Base-by-base conservation (phyloP, 2,329 filamentous ascomycete genomes). In the Lachnellula suecica region DNA sequence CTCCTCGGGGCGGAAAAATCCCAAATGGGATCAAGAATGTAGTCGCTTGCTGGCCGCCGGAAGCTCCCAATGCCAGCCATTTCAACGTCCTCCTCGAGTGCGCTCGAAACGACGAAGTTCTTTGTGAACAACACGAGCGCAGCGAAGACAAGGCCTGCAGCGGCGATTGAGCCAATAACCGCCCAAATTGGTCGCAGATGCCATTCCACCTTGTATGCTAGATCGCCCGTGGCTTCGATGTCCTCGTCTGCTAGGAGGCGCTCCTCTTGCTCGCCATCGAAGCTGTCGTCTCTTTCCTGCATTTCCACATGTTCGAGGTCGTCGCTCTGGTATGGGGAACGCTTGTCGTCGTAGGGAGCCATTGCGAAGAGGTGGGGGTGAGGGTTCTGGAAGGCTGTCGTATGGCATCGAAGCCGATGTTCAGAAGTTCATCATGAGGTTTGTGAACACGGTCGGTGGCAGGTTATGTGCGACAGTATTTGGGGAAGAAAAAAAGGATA, bases 21-120 rank as follows among this genome's bases (percentile, higher is more conserved):
- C 85, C 85, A 89, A 2, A 70, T 58, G 0, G 74, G 63, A 46
- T 79, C 72, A 15, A 89, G 72, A 4, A 83, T 66, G 54, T 89
- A 87, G 45, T 84, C 79, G 1, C 71, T 67, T 2, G 70, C 71
- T 27, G 63, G 57, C 53, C 66, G 60, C 37, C 65, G 64, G 49
- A 68, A 68, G 10, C 54, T 47, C 27, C 51, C 57, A 44, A 57
- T 48, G 1, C 53, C 56, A 19, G 31, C 15, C 13, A 54, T 40
- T 23, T 61, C 54, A 19, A 56, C 43, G 8, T 40, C n/a, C 11
- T 59, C 55, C 8, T 58, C 31, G 5, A 34, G 34, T 2, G 44
- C n/a, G 5, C 53, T 43, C 13, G 47, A 44, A 10, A 59, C 57
- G 25, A 66, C 64, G 35, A 66, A 57, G 15, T 38, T n/a, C 27